A percentile compares a stretch with the other conserved stretches of the same genome.
These are phyloP conservation scores for Stevia rebaudiana DNA, from an alignment of 140 eudicot genomes.

Conservation along the genomic window DNA sequence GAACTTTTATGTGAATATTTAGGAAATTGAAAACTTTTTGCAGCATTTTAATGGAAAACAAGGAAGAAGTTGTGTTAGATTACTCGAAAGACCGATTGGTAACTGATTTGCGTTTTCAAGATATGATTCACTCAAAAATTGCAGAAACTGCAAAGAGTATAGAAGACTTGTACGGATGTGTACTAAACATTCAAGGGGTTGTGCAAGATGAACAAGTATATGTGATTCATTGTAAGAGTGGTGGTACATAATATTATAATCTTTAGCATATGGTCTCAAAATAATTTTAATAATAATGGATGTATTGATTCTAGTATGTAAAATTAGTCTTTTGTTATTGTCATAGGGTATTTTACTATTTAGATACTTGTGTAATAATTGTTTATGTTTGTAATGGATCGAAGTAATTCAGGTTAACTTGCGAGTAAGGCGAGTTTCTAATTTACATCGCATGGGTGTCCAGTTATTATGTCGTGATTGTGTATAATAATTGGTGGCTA, in stretches of 20 bases:
- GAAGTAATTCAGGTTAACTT: too few species aligned
- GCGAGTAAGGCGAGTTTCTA: too few species aligned
- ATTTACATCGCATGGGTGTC: too few species aligned
- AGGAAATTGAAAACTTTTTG: background rate
- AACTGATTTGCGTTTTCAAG: conserved; percentile 47
- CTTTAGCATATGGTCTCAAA: background rate
- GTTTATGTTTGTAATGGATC: too few species aligned
- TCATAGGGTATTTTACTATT: too few species aligned
- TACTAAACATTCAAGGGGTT: conserved; percentile 84
- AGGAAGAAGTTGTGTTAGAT: conserved; percentile 74
- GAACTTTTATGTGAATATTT: background rate
- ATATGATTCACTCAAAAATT: conserved; percentile 47
- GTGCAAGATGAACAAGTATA: conserved; percentile 73
- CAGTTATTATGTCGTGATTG: too few species aligned
- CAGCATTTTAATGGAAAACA: conserved; percentile 81
- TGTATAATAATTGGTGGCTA: too few species aligned
- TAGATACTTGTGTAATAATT: too few species aligned
- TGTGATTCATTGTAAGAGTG: conserved; percentile 76
- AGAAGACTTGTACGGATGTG: conserved; percentile 71
- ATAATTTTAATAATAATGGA: background rate
- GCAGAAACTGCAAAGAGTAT: conserved; percentile 63
- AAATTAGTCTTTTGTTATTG: too few species aligned
- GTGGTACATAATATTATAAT: conserved; percentile 6
- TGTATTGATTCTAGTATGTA: too few species aligned
- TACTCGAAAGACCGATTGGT: conserved; percentile 66